Base-by-base conservation (phyloP, 805 yeast genomes). In the Komagataella mondaviorum region DNA sequence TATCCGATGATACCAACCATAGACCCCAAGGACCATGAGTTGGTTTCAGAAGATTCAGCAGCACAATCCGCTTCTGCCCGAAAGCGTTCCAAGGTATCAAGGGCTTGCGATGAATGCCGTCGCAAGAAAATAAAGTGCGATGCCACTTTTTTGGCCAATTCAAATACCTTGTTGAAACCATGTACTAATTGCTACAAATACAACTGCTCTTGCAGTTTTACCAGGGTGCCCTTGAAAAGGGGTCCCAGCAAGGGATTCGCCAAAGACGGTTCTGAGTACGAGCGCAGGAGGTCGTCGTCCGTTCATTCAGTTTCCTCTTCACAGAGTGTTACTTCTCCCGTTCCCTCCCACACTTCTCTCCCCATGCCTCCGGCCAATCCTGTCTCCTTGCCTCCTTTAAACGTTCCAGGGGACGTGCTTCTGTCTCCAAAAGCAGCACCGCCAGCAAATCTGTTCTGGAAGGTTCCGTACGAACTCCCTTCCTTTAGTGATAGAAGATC, bases 51-150 rank as follows among this genome's bases (percentile, higher is more conserved):
- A 10, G 39, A 30, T 30, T 4, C 47, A 12, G 39, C 39, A 6
- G 39, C 39, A 6, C 39, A 30, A 5, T 30, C 39, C 39, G 39
- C 39, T 10, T 30, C 39, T 30, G 39, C 39, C 39, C 39, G 85
- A 49, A 83, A 83, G 59, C 59, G 90, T 52, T 73, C 84, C 6
- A 85, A 85, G 61, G 88, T 85, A 0, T 83, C 89, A 1, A 65
- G 95, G 51, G 93, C 91, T 1, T 85, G 95, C 62, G 95, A 85
- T 62, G 81, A 83, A 51, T 85, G 93, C 63, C 72, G 93, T 44
- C 71, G 85, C 48, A 83, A 84, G 63, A 85, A 85, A 61, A 74
- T 85, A 20, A 72, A 78, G 51, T 85, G 95, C 66, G 81, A 85
- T 61, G 88, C 85, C 20, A 73, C 73, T 23, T 72, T 75, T 52